Conservation (phyloP, 2,329 filamentous ascomycete genomes). For the Talaromyces sp. region DNA sequence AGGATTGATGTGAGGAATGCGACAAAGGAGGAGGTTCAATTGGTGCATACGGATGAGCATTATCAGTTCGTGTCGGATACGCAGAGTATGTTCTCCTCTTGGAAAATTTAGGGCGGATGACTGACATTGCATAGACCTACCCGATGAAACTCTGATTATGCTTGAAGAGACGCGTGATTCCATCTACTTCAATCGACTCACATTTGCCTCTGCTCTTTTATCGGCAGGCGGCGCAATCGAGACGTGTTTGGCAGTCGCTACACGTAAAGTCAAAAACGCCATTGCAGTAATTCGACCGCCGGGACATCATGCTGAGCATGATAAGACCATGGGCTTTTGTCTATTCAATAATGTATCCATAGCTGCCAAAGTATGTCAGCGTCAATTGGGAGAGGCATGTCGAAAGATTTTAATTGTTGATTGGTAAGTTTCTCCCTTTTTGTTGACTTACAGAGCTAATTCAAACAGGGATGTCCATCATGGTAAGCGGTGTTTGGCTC, state of each 20-base stretch:
- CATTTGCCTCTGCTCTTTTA: slow-evolving; percentile 74
- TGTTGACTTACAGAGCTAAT: slow-evolving; percentile 4
- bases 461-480: slow-evolving; percentile 61
- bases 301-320: slow-evolving; percentile 87
- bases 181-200: slow-evolving; percentile 78
- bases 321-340: slow-evolving; percentile 88
- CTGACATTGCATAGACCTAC: slow-evolving; percentile 37
- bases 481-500: slow-evolving; percentile 36
- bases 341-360: slow-evolving; percentile 98
- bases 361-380: slow-evolving; percentile 81
- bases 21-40: slow-evolving; percentile 72
- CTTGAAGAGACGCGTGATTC: slow-evolving; percentile 70
- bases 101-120: background rate
- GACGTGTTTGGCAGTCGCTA: slow-evolving; percentile 86
- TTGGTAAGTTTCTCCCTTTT: slow-evolving; percentile 62
- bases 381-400: slow-evolving; percentile 72
- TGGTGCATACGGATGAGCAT: slow-evolving; percentile 74
- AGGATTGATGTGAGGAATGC: slow-evolving; percentile 77
- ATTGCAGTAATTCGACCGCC: slow-evolving; percentile 94
- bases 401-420: slow-evolving; percentile 90
- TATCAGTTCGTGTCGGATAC: slow-evolving; percentile 70
- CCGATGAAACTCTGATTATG: slow-evolving; percentile 61
- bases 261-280: slow-evolving; percentile 81
- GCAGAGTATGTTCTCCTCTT: slow-evolving; percentile 31
- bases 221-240: slow-evolving; percentile 93